Conservation (phyloP, 768 basidiomycete species). For the Phanerochaete carnosa region DNA sequence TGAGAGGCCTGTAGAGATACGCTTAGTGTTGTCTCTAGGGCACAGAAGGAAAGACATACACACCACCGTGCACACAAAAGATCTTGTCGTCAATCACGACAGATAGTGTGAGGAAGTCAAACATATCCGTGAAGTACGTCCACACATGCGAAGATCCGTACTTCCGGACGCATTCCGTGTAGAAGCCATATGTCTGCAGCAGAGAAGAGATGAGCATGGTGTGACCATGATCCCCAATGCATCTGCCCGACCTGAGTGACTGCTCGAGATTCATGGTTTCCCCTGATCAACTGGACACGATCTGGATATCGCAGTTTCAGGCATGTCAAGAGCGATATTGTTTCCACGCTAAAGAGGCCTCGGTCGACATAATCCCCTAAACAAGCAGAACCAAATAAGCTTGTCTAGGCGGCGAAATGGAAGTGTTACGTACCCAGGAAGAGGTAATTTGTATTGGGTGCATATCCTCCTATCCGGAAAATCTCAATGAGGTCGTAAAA, state of each 20-base stretch:
- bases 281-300: slow-evolving; percentile 92
- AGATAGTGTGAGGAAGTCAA: slow-evolving; percentile 95
- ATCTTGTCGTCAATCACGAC: slow-evolving; percentile 99
- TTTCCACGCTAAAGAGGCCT: slow-evolving; percentile 97
- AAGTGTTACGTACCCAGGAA: slow-evolving; percentile 68
- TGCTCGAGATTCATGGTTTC: slow-evolving; percentile 96
- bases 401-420: slow-evolving; percentile 4
- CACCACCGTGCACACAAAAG: slow-evolving; percentile 98
- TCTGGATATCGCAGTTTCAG: slow-evolving; percentile 97
- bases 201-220: slow-evolving; percentile 26
- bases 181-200: slow-evolving; percentile 93
- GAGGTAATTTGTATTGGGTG: slow-evolving; percentile 96
- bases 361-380: slow-evolving; percentile 98
- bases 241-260: slow-evolving; percentile 83
- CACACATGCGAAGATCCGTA: slow-evolving; percentile 95
- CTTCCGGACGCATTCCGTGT: slow-evolving; percentile 96
- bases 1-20: slow-evolving; percentile 65
- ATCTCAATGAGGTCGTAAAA: slow-evolving; percentile 99
- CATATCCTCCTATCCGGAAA: slow-evolving; percentile 96
- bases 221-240: neutral
- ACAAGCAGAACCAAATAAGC: slow-evolving; percentile 12
- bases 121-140: slow-evolving; percentile 99
- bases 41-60: slow-evolving; percentile 19
- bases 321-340: slow-evolving; percentile 94
- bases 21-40: slow-evolving; percentile 5